Evolutionary conservation across 2,329 filamentous ascomycete genomes (phyloP).

Genomic region (Xylariaceae sp.): DNA sequence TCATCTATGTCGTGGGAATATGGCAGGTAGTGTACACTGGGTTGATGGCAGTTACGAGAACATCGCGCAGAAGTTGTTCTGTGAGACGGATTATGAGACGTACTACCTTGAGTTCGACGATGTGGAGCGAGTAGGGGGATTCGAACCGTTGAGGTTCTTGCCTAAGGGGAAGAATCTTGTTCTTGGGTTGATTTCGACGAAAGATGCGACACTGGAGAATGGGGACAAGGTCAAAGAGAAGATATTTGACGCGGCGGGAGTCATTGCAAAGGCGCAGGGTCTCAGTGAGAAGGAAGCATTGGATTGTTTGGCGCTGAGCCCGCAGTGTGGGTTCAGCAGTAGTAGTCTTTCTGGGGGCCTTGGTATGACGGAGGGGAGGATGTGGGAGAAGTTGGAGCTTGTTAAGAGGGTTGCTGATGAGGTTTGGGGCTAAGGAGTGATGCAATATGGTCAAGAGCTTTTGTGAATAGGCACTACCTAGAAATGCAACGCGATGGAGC

Average conservation of each 20-base stretch:
- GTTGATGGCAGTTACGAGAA: constrained; percentile 51
- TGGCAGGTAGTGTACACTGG: constrained; percentile 48
- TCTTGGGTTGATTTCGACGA: constrained; percentile 49
- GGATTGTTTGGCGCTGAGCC: constrained; percentile 52
- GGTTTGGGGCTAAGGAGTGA: constrained; percentile 21
- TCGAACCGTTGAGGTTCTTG: constrained; percentile 47
- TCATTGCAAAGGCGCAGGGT: constrained; percentile 56
- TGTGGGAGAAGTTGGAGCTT: constrained; percentile 30
- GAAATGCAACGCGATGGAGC: too few relatives aligned
- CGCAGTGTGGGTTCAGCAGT: constrained; percentile 49
- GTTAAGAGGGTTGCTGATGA: constrained; percentile 24
- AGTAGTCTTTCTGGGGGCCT: constrained; percentile 28
- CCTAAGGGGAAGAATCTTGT: constrained; percentile 50
- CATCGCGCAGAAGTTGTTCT: constrained; percentile 49
- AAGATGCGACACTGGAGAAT: constrained; percentile 47
- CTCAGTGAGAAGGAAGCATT: constrained; percentile 53
- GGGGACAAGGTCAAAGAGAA: constrained; percentile 41
- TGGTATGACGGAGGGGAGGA: constrained; percentile 26
- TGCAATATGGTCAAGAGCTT: too few relatives aligned
- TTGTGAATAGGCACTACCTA: too few relatives aligned
- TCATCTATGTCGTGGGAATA: constrained; percentile 54
- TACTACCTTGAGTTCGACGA: constrained; percentile 55
- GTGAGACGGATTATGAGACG: constrained; percentile 46
- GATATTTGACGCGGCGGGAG: constrained; percentile 48
- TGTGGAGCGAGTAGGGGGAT: constrained; percentile 45